phyloP scores from a whole-genome alignment of 257 asterid genomes.

The Petrea volubilis region DNA sequence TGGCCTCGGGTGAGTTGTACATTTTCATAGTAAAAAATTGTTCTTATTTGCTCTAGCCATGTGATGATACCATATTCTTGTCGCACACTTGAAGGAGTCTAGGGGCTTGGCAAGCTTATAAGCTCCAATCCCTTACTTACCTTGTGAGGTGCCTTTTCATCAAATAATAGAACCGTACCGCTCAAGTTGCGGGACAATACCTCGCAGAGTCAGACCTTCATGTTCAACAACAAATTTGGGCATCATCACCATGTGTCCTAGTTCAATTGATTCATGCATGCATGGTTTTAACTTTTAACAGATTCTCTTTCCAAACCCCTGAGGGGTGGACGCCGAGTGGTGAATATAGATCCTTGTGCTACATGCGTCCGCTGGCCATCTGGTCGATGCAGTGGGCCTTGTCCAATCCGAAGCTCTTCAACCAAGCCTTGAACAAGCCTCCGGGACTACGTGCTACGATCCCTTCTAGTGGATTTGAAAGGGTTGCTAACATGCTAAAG shows the following conservation, averaged over 20 bases:
- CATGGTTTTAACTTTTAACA: neutral
- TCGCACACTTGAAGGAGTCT: too few species aligned
- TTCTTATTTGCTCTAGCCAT: too few species aligned
- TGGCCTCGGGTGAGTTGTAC: conserved; percentile 31
- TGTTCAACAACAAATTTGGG: too few species aligned
- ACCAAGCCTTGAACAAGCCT: neutral
- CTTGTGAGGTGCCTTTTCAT: too few species aligned
- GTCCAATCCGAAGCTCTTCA: conserved; percentile 21
- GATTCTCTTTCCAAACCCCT: conserved; percentile 49
- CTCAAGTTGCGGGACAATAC: too few species aligned
- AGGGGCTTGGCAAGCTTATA: too few species aligned
- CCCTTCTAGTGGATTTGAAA: conserved; percentile 32
- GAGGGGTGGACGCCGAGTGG: conserved; percentile 50
- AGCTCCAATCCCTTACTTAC: too few species aligned
- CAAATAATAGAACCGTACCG: too few species aligned
- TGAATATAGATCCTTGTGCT: conserved; percentile 42
- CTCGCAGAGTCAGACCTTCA: too few species aligned
- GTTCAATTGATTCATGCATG: too few species aligned
- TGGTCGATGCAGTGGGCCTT: conserved; percentile 65
- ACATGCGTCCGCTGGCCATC: conserved; percentile 53
- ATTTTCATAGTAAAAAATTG: too few species aligned
- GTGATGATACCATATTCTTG: too few species aligned
- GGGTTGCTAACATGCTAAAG: conserved; percentile 42
- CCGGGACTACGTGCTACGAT: neutral
- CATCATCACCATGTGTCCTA: neutral